Evolutionary conservation across 2,329 filamentous ascomycete genomes (phyloP).

Genomic region (Epichloe amarillans): DNA sequence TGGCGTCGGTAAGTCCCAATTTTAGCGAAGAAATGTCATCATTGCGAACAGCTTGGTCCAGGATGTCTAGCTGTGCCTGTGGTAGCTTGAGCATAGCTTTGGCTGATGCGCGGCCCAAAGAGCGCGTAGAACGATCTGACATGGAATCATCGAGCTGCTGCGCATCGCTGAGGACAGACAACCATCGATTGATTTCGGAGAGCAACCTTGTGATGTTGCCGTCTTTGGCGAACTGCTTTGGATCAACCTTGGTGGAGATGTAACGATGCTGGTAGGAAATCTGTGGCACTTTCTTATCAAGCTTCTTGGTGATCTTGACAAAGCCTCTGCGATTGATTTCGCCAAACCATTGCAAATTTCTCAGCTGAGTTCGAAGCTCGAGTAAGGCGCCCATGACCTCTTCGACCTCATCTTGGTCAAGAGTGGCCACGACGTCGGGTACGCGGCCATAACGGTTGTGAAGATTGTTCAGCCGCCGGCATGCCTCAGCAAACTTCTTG

Average conservation of each 20-base stretch:
- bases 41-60: conserved; percentile 58
- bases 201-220: conserved; percentile 34
- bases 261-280: conserved; percentile 73
- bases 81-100: conserved; percentile 64
- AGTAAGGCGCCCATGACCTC: conserved; percentile 83
- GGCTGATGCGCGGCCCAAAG: conserved; percentile 63
- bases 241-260: conserved; percentile 79
- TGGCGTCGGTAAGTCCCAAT: conserved; percentile 43
- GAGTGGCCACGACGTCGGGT: conserved; percentile 52
- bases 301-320: conserved; percentile 96
- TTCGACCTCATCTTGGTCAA: conserved; percentile 81
- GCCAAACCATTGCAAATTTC: conserved; percentile 94
- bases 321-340: conserved; percentile 94
- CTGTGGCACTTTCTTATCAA: conserved; percentile 83
- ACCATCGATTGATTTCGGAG: conserved; percentile 73
- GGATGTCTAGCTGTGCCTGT: conserved; percentile 49
- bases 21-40: conserved; percentile 49
- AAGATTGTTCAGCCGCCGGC: conserved; percentile 71
- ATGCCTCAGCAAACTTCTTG: conserved; percentile 78
- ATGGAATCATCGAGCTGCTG: conserved; percentile 63
- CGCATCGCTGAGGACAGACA: conserved; percentile 66
- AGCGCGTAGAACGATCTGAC: conserved; percentile 62
- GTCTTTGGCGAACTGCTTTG: conserved; percentile 74
- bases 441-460: conserved; percentile 76
- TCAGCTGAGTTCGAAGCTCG: conserved; percentile 72